A percentile compares a stretch with the other conserved stretches of the same genome.
These are phyloP conservation scores for Apodospora peruviana DNA, from an alignment of 495 filamentous ascomycete genomes.

Conservation along the genomic window DNA sequence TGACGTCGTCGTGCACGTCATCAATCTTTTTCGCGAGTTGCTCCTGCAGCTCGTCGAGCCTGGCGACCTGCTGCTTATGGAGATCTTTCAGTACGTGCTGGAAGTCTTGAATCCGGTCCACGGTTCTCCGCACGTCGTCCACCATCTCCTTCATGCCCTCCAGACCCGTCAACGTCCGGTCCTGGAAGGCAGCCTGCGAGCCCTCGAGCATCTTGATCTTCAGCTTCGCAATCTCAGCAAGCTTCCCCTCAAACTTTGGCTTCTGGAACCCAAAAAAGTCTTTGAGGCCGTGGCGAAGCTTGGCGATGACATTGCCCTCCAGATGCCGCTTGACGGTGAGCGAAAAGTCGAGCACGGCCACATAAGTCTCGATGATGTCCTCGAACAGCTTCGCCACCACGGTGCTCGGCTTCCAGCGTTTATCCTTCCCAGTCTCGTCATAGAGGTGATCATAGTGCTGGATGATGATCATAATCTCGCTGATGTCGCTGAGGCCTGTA, in stretches of 20 bases:
- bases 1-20: slow-evolving; percentile 7
- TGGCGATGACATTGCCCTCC: slow-evolving; percentile 10
- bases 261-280: slow-evolving; percentile 20
- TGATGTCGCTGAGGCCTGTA: slow-evolving; percentile 19
- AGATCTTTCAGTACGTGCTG: slow-evolving; percentile 10
- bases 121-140: slow-evolving; percentile 8
- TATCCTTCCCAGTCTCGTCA: slow-evolving; percentile 10
- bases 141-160: slow-evolving; percentile 10
- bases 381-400: slow-evolving; percentile 23
- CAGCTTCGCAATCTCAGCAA: slow-evolving; percentile 7
- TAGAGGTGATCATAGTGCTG: slow-evolving; percentile 22
- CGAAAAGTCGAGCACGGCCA: slow-evolving; percentile 18
- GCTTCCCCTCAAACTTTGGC: slow-evolving; percentile 19
- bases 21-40: slow-evolving; percentile 9
- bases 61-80: slow-evolving; percentile 10
- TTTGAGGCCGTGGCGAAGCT: slow-evolving; percentile 20
- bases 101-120: slow-evolving; percentile 12
- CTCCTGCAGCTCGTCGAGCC: slow-evolving; percentile 11
- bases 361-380: slow-evolving; percentile 15
- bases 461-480: slow-evolving; percentile 25
- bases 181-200: slow-evolving; percentile 20
- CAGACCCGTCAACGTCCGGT: slow-evolving; percentile 16
- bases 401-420: slow-evolving; percentile 15
- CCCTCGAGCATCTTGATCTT: slow-evolving; percentile 23
- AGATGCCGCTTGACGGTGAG: slow-evolving; percentile 20